Evolutionary conservation across 139 green algal species (phyloP).

Genomic region (Yamagishiella unicocca): DNA sequence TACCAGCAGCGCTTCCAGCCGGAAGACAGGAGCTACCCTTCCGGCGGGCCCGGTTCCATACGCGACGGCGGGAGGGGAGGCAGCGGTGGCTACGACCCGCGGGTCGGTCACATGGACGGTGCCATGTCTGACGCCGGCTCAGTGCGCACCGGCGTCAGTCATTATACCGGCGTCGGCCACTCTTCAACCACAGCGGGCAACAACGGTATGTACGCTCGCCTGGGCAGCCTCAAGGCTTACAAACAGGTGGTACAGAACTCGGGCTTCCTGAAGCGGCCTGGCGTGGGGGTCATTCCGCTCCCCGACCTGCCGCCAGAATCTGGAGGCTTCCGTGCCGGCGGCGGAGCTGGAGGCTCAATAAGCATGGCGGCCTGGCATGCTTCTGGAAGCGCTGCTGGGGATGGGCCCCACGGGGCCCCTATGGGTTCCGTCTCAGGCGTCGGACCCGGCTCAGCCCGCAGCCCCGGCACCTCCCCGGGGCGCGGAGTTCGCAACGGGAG

Average conservation of each 20-base stretch:
- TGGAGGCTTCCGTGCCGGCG: background rate
- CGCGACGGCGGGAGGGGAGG: background rate
- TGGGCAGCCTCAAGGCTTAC: background rate
- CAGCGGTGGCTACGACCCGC: background rate
- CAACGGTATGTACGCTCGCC: background rate
- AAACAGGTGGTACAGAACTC: background rate
- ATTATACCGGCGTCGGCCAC: background rate
- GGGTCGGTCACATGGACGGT: background rate
- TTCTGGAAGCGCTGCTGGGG: background rate
- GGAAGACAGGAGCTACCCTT: background rate
- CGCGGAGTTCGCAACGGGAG: background rate
- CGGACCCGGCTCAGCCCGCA: background rate
- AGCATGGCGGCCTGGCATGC: conserved; percentile 12
- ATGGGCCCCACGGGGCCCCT: too few species aligned
- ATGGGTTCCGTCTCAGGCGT: background rate
- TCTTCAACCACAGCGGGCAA: background rate
- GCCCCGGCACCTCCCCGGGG: background rate
- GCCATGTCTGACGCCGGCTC: conserved; percentile 20
- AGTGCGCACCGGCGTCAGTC: background rate
- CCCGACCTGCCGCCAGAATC: background rate
- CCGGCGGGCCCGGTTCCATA: background rate
- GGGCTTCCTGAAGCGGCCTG: background rate
- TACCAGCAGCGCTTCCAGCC: background rate
- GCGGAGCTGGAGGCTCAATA: background rate
- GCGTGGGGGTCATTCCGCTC: background rate